Evolutionary conservation across 2,329 filamentous ascomycete species (phyloP), one percentile per base, ranked within the genome.

Genomic region (Fusarium compactum): DNA sequence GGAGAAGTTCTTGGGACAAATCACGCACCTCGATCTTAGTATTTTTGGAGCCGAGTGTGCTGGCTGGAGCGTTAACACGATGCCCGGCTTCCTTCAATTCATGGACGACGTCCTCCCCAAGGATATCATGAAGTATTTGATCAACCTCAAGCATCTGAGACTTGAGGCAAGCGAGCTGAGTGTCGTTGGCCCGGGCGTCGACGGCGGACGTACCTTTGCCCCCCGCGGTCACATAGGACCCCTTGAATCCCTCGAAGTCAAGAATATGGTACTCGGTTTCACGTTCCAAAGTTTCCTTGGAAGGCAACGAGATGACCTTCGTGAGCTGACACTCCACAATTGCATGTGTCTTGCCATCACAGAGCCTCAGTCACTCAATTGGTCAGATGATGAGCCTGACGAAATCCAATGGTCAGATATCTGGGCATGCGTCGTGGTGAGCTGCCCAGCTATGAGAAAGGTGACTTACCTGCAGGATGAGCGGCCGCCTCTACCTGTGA

Each of bases 61-160:
- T 18, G 9, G 32, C 1, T 18, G 32, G 32, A 38, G 32, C 16
- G 0, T 1, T 0, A 38, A 4, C 3, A 2, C 16, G 0, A n/a
- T n/a, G 32, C 32, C 32, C 0, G 32, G 32, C 5, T 38, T 3
- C 0, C 2, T 1, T 2, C 32, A 38, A 5, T 38, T 38, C 32
- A 4, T 18, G 32, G 2, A 1, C 1, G 8, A 10, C 0, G 10
- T 18, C 32, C 11, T 34, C 10, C 32, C 32, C 16, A 2, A 18
- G 9, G 16, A 38, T 2, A n/a, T 38, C 5, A 4, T 38, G 32
- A 38, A 4, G 32, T 2, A 18, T 38, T 4, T 38, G 32, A 1
- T 38, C 32, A 38, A n/a, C 1, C 1, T 38, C 9, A 38, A n/a
- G 16, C 32, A 38, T 11, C 32, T 38, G 32, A 38, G 5, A 38